A percentile compares a stretch with the other conserved stretches of the same genome.
phyloP scores from a whole-genome alignment of 768 basidiomycete genomes.

The Lactifluus rugatus region DNA sequence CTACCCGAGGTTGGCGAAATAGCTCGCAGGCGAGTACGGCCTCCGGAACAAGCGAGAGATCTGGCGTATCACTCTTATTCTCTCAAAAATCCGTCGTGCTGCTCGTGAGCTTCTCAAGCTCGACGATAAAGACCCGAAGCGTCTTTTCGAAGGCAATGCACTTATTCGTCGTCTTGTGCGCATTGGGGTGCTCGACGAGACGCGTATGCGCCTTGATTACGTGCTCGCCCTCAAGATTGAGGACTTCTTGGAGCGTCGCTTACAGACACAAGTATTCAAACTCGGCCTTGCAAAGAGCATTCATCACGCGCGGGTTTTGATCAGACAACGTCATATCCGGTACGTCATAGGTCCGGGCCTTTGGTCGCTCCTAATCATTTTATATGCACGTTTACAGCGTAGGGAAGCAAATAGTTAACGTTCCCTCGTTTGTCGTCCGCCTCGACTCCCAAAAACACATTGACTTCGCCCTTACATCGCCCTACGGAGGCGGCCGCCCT shows the following conservation, averaged over 20 bases:
- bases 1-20: neutral
- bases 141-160: slow-evolving; percentile 98
- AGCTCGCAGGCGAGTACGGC: slow-evolving; percentile 99
- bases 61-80: slow-evolving; percentile 96
- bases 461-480: slow-evolving; percentile 95
- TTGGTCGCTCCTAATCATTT: neutral
- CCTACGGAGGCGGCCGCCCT: slow-evolving; percentile 88
- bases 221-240: slow-evolving; percentile 98
- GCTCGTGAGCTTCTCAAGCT: slow-evolving; percentile 99
- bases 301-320: slow-evolving; percentile 96
- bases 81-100: slow-evolving; percentile 99
- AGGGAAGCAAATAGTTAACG: slow-evolving; percentile 98
- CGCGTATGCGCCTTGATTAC: slow-evolving; percentile 99
- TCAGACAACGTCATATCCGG: slow-evolving; percentile 98
- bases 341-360: slow-evolving; percentile 31
- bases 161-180: slow-evolving; percentile 94
- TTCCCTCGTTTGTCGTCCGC: slow-evolving; percentile 97
- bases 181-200: slow-evolving; percentile 99
- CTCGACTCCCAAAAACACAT: slow-evolving; percentile 99
- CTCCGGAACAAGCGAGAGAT: slow-evolving; percentile 99
- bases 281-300: slow-evolving; percentile 94
- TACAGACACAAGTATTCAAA: slow-evolving; percentile 99
- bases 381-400: slow-evolving; percentile 44
- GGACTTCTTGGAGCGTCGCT: slow-evolving; percentile 98
- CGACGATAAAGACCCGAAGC: slow-evolving; percentile 98